phyloP scores from a whole-genome alignment of 257 asterid genomes.

The Gentiana macrophylla region DNA sequence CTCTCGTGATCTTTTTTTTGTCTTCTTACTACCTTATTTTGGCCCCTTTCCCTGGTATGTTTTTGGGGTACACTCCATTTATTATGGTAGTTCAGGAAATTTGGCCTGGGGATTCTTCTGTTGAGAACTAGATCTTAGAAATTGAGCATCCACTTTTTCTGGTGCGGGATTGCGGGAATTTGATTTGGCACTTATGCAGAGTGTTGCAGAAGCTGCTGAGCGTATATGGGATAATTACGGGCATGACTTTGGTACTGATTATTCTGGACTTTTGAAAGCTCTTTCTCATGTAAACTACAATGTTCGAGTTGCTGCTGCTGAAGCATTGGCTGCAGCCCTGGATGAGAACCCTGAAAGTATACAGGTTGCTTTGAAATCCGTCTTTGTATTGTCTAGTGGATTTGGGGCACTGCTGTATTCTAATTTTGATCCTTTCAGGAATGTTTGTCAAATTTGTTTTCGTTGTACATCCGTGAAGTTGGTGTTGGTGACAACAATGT shows the following conservation, averaged over 20 bases:
- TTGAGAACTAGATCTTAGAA: too few species aligned
- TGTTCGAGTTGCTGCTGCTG: constrained; percentile 93
- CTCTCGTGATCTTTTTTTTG: too few species aligned
- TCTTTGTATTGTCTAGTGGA: constrained; percentile 3
- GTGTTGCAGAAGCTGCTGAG: constrained; percentile 89
- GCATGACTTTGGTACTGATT: constrained; percentile 78
- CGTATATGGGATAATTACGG: constrained; percentile 89
- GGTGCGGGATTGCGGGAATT: background rate
- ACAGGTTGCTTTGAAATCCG: constrained; percentile 42
- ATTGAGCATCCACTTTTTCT: too few species aligned
- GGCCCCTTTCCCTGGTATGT: too few species aligned
- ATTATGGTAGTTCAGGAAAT: too few species aligned
- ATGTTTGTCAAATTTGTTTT: constrained; percentile 72
- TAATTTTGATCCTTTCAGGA: constrained; percentile 47
- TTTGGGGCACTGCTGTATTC: constrained; percentile 6
- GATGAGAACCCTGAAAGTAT: constrained; percentile 93
- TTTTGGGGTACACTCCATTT: too few species aligned
- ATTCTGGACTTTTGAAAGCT: constrained; percentile 71
- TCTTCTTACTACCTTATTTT: too few species aligned
- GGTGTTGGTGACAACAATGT: constrained; percentile 44
- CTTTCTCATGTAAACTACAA: constrained; percentile 78
- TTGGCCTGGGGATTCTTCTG: too few species aligned
- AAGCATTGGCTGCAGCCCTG: constrained; percentile 95
- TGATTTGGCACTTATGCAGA: constrained; percentile 26
- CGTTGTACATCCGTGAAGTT: constrained; percentile 73